These are phyloP conservation scores for Lactifluus volemus DNA, from an alignment of 768 basidiomycete species.

Conservation along the genomic window DNA sequence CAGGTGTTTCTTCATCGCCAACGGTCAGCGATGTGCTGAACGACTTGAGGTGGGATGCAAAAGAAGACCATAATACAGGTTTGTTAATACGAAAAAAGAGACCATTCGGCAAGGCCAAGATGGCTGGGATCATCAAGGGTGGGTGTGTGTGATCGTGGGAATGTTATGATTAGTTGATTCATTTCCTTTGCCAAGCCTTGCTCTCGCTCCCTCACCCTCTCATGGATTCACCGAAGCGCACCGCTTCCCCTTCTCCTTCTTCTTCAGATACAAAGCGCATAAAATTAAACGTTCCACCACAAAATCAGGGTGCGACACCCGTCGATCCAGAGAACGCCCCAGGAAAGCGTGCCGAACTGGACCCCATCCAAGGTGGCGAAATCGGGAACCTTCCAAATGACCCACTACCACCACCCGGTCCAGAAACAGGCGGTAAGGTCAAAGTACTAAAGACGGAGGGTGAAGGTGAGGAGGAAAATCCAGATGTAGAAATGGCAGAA, in stretches of 20 bases:
- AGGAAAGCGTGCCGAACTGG: constrained; percentile 84
- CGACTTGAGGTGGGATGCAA: constrained; percentile 5
- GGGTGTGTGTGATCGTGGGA: not conserved
- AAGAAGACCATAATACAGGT: not conserved
- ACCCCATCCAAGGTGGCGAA: constrained; percentile 71
- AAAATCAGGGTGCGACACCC: constrained; percentile 55
- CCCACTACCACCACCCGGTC: constrained; percentile 24
- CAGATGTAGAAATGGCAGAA: constrained; percentile 77
- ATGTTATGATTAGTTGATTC: not conserved
- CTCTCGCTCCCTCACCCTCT: not conserved
- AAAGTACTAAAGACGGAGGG: constrained; percentile 36
- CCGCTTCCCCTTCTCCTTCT: constrained; percentile 28
- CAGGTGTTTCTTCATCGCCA: constrained; percentile 25
- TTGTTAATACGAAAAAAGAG: constrained; percentile 7
- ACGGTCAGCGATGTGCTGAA: constrained; percentile 21
- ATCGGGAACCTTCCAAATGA: constrained; percentile 60
- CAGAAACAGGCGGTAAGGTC: constrained; percentile 27
- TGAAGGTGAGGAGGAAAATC: constrained; percentile 60
- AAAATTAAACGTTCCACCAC: constrained; percentile 28
- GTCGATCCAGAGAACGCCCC: constrained; percentile 73
- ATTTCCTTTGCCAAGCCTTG: no score
- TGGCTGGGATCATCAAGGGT: constrained; percentile 1
- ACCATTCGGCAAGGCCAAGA: constrained; percentile 3
- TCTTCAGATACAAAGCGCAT: constrained; percentile 30
- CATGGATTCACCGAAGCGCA: constrained; percentile 30